Conservation (phyloP, 2,329 filamentous ascomycete species). For the Beauveria rudraprayagi region DNA sequence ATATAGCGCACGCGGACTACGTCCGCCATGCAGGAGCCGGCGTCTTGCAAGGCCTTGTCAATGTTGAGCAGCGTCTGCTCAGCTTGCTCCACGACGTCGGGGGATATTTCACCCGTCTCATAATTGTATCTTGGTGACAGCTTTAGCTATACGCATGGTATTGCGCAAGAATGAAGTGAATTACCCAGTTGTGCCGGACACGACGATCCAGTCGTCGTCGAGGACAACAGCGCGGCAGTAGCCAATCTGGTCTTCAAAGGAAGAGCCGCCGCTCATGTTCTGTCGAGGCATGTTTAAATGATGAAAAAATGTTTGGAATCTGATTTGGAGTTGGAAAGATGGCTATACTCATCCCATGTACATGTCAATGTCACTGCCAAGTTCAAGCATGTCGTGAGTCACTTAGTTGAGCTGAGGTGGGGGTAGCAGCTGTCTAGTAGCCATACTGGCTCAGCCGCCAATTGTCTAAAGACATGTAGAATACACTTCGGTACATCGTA, state of each 20-base stretch:
- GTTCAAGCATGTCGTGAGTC: background rate
- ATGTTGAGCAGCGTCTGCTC: constrained; percentile 44
- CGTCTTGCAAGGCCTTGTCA: constrained; percentile 34
- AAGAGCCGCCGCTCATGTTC: constrained; percentile 41
- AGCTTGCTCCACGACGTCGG: constrained; percentile 37
- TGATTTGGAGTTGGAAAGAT: background rate
- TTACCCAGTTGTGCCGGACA: constrained; percentile 48
- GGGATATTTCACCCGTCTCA: constrained; percentile 35
- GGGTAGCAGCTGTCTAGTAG: background rate
- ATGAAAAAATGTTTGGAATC: background rate
- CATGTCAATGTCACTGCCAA: background rate
- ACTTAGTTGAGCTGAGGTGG: constrained; percentile 1
- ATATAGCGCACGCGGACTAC: constrained; percentile 46
- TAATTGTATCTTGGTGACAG: constrained; percentile 39
- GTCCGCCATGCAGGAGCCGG: constrained; percentile 35
- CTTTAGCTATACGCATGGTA: background rate
- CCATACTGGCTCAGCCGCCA: background rate
- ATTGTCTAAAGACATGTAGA: background rate
- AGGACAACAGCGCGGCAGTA: constrained; percentile 46
- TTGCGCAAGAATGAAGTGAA: background rate
- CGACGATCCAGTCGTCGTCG: constrained; percentile 40
- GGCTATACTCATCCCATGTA: background rate
- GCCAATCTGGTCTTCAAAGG: constrained; percentile 44
- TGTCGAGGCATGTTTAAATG: constrained; percentile 22
- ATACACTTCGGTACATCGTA: background rate